Base-by-base conservation (phyloP, 495 filamentous ascomycete species). In the Annulohypoxylon moriforme region DNA sequence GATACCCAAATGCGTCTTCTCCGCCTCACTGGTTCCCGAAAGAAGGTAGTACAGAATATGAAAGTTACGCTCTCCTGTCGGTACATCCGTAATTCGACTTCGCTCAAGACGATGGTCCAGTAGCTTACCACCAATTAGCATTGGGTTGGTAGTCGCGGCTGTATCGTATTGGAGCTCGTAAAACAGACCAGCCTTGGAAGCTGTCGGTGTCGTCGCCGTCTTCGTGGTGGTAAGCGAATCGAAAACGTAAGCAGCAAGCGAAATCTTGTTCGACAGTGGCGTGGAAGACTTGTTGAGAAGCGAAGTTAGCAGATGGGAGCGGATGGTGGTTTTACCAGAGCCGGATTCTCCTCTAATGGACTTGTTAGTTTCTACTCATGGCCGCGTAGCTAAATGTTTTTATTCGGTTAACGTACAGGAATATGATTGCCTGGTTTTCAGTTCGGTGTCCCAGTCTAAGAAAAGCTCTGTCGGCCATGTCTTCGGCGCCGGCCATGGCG, bases 191-290 rank as follows among this genome's bases (percentile, higher is more conserved):
- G 96, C 91, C 79, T 97, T 98, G 13, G 95, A 98, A 24, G 96
- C 96, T 5, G 93, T 97, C 1, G 94, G 94, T 0, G 94, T 97
- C 5, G 94, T 97, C 18, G 93, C 87, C 16, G 94, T 97, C 83
- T 99, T 99, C n/a, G 95, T 99, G 6, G 96, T 97, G 3, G 96
- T 99, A 42, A 99, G 86, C 6, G 94, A 91, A 78, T 99, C 96
- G 78, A 98, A 98, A 24, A 98, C 87, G 77, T 97, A 99, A 11
- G 94, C 90, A 34, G 96, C 95, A 36, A 95, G 92, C 2, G 94
- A 97, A 22, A 98, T 85, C 78, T 97, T 99, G 63, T 89, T 90
- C 1, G 95, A 98, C 3, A 99, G 82, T 1, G 96, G 96, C 7
- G 96, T 98, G 0, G 94, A 92, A 11, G 94, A 96, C 73, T 92